phyloP scores from a whole-genome alignment of 1,284 basidiomycete species.

The Meripilus lineatus region DNA sequence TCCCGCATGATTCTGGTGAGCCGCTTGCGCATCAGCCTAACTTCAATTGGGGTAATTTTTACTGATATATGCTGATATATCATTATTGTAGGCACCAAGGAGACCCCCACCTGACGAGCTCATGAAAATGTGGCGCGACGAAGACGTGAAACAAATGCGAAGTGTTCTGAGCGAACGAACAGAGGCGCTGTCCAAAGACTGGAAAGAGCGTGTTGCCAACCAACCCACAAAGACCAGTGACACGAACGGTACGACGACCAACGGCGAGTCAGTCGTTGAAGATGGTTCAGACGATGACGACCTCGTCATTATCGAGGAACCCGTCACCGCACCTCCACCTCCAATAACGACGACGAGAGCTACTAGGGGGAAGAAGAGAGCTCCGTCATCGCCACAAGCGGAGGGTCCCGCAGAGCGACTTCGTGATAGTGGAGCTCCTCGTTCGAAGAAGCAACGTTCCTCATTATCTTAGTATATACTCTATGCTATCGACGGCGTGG shows the following conservation, averaged over 20 bases:
- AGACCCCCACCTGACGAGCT: slow-evolving; percentile 30
- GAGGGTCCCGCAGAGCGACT: no score
- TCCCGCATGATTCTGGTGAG: slow-evolving; percentile 43
- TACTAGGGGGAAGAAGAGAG: no score
- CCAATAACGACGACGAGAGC: no score
- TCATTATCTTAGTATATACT: no score
- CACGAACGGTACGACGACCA: slow-evolving; percentile 11
- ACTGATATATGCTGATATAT: neutral
- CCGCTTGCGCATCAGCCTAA: slow-evolving; percentile 2
- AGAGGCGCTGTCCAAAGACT: neutral
- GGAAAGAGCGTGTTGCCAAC: neutral
- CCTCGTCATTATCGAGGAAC: no score
- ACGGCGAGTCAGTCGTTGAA: slow-evolving; percentile 26
- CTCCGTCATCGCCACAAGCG: no score
- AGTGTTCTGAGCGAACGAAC: neutral
- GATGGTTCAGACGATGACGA: no score
- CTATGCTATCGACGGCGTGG: no score
- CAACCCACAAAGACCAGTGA: neutral
- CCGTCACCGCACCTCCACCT: no score
- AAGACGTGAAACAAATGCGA: neutral
- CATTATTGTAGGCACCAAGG: no score
- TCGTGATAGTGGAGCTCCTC: no score
- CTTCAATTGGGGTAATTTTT: slow-evolving; percentile 1
- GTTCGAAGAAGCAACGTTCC: no score
- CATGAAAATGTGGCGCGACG: slow-evolving; percentile 14